A percentile compares a stretch with the other conserved stretches of the same genome.
Conservation (phyloP, 2,329 filamentous ascomycete species). For the Fusarium sp. region DNA sequence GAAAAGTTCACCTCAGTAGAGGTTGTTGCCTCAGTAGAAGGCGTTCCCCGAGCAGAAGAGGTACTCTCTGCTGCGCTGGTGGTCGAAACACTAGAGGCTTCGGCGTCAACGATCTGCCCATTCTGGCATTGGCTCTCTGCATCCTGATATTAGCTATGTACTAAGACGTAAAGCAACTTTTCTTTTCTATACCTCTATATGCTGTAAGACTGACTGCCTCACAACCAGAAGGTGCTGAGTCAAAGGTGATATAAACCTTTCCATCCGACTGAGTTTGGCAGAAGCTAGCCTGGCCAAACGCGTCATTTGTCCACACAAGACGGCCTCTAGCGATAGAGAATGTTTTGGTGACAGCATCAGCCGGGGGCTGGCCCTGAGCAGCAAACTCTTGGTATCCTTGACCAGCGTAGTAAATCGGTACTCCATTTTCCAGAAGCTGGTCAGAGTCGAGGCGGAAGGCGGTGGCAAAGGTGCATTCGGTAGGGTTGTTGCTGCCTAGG, state of each 20-base stretch:
- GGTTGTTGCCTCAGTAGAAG: too few species aligned
- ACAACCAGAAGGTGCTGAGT: background rate
- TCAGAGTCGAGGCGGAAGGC: background rate
- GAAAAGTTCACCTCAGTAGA: too few species aligned
- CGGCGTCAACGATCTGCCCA: constrained; percentile 8
- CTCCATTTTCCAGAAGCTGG: background rate
- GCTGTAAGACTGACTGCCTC: constrained; percentile 4
- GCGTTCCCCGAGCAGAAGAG: too few species aligned
- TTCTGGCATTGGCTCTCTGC: constrained; percentile 23
- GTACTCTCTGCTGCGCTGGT: background rate
- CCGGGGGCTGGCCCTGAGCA: background rate
- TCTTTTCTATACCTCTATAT: background rate
- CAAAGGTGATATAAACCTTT: constrained; percentile 19
- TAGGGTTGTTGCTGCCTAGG: constrained; percentile 5
- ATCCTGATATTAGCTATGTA: background rate
- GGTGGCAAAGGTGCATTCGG: constrained; percentile 3
- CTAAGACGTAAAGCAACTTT: rapidly evolving
- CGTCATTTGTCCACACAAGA: background rate
- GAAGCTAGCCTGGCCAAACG: constrained; percentile 3
- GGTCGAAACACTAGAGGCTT: background rate
- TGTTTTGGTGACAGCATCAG: background rate
- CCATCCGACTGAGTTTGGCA: constrained; percentile 7
- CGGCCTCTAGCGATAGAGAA: background rate
- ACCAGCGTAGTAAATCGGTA: constrained; percentile 1
- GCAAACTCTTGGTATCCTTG: background rate